phyloP scores from a whole-genome alignment of 768 basidiomycete species.

The Phallus indusiatus region DNA sequence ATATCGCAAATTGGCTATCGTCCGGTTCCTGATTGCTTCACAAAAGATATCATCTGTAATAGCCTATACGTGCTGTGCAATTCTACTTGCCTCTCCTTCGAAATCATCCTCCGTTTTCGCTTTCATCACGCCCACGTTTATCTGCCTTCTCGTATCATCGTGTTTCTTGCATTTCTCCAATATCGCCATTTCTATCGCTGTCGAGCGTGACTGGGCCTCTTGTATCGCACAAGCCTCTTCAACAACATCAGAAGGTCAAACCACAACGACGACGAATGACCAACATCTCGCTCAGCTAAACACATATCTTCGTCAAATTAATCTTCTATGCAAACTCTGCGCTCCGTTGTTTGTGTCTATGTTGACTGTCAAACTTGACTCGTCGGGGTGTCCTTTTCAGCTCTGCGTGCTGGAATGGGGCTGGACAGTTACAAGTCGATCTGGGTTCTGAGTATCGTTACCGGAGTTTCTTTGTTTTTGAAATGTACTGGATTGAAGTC shows the following conservation, averaged over 20 bases:
- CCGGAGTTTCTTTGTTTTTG: not conserved
- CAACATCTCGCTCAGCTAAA: constrained; percentile 32
- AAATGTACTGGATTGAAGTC: constrained; percentile 23
- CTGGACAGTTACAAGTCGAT: not conserved
- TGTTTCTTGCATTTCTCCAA: constrained; percentile 31
- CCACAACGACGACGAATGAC: not conserved
- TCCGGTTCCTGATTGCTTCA: constrained; percentile 28
- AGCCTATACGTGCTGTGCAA: constrained; percentile 26
- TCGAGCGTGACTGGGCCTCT: constrained; percentile 44
- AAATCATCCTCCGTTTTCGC: constrained; percentile 11
- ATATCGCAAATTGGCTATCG: constrained; percentile 25
- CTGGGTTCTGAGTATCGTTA: constrained; percentile 14
- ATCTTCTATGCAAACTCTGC: constrained; percentile 40
- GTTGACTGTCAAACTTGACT: constrained; percentile 28
- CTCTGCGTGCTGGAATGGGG: constrained; percentile 7
- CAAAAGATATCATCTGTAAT: constrained; percentile 30
- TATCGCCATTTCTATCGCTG: constrained; percentile 32
- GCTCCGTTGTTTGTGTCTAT: constrained; percentile 43
- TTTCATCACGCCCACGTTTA: constrained; percentile 24
- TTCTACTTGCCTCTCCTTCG: constrained; percentile 11
- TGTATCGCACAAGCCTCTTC: constrained; percentile 30
- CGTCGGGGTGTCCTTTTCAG: constrained; percentile 27
- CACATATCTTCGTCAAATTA: constrained; percentile 27
- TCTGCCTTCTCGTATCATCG: constrained; percentile 24
- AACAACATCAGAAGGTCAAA: constrained; percentile 14